Conservation (phyloP, 768 basidiomycete species). For the Hygrocybe coccinea region DNA sequence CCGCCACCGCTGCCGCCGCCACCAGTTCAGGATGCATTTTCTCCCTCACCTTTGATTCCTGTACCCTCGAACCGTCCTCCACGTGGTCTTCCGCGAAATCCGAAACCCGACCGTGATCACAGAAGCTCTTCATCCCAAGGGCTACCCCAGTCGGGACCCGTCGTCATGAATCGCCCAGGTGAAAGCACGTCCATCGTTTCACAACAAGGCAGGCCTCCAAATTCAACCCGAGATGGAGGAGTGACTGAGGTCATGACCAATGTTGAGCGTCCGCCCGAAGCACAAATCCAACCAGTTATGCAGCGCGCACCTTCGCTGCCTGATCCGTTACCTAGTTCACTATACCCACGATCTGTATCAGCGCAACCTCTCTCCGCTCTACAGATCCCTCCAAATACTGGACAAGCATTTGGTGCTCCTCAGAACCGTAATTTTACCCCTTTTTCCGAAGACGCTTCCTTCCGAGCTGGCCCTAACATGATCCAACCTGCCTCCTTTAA, state of each 20-base stretch:
- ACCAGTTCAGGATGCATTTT: constrained; percentile 12
- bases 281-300: constrained; percentile 26
- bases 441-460: constrained; percentile 14
- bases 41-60: constrained; percentile 26
- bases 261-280: constrained; percentile 24
- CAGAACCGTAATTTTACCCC: constrained; percentile 32
- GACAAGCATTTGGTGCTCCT: constrained; percentile 33
- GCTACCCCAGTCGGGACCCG: not conserved
- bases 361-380: constrained; percentile 29
- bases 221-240: not conserved
- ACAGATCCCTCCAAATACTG: constrained; percentile 31
- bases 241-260: constrained; percentile 19
- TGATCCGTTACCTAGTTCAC: constrained; percentile 17
- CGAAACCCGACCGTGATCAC: not conserved
- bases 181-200: not conserved
- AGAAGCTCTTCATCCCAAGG: not conserved
- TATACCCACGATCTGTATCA: constrained; percentile 18
- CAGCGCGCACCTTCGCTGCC: constrained; percentile 24
- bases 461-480: constrained; percentile 16
- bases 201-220: not conserved
- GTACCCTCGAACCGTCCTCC: not conserved
- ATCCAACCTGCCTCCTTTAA: constrained; percentile 14
- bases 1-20: constrained; percentile 66
- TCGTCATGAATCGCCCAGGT: not conserved
- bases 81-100: constrained; percentile 6